Evolutionary conservation across 192 early-diverging fungal species (phyloP), one percentile per base, ranked within the genome.

Genomic region (Coemansia sp.): DNA sequence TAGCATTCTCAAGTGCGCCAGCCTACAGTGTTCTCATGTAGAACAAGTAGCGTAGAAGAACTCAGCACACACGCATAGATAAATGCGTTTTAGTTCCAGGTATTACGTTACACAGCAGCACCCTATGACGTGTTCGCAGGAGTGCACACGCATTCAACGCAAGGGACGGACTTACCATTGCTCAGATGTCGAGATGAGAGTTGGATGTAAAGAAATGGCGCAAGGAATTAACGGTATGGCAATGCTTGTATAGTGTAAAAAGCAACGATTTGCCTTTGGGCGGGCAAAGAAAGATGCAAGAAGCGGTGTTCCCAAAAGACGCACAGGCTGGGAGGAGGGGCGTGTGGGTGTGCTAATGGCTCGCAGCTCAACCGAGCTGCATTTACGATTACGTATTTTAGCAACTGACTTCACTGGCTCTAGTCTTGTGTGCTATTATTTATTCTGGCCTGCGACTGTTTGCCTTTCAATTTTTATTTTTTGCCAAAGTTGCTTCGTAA

Each of bases 1-100:
- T 81, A 51, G 96, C 94, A 72, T 92, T 89, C 67, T 93, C 90
- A 61, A 96, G 76, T 73, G 93, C 94, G 71, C 96, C 96, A 67
- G 93, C 92, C 92, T 93, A 82, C 21, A 60, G 10, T 22, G 38
- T 16, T 44, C 14, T 44, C 14, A 38, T 30, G 32, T 10, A 41
- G 8, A 16, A 27, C 23, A 49, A 49, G 7, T 18, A 60, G 5
- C 7, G 25, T 30, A 55, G 12, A 65, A 12, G 27, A 32, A 50
- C 2, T 19, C 38, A 50, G 10, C 1, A 5, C 21, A 52, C 18
- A 16, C 28, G 4, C 25, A 19, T 49, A 3, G 12, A 44, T 44
- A 16, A 1, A 44, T 14, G 14, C 1, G 38, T 10, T 16, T 16
- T 28, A 23, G 21, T 28, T 18, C 5, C 25, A 54, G 52, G 24